Percentiles rank a stretch among this genome's conserved stretches.
Evolutionary conservation across 108 stramenopile species (phyloP).

Genomic region (Cyclotella choctawhatcheeana): DNA sequence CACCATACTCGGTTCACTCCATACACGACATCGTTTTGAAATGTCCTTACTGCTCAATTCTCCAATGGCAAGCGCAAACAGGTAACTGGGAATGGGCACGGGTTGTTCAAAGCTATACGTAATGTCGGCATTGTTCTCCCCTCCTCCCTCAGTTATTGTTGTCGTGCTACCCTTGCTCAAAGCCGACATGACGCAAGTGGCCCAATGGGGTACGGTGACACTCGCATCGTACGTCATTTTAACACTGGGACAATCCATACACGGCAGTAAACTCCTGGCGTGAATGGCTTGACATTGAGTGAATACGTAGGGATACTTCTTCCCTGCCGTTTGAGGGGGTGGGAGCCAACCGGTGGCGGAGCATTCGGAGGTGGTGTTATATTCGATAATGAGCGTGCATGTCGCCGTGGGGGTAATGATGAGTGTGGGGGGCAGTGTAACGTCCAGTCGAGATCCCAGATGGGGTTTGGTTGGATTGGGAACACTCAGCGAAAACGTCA

Average conservation of each 20-base stretch:
- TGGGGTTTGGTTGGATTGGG: constrained; percentile 44
- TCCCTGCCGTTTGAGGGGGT: constrained; percentile 93
- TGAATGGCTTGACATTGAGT: constrained; percentile 99
- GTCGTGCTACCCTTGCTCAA: constrained; percentile 36
- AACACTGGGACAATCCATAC: constrained; percentile 90
- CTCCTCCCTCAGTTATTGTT: constrained; percentile 5
- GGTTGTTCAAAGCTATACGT: constrained; percentile 84
- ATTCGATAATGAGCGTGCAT: constrained; percentile 66
- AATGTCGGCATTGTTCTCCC: too few species aligned
- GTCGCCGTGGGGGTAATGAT: not conserved
- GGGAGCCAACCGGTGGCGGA: constrained; percentile 95
- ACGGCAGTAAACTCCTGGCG: constrained; percentile 93
- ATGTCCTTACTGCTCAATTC: constrained; percentile 80
- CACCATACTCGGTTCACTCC: constrained; percentile 93
- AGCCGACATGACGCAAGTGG: constrained; percentile 95
- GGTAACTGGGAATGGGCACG: constrained; percentile 92
- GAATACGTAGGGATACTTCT: constrained; percentile 93
- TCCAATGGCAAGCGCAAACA: constrained; percentile 95
- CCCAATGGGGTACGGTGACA: constrained; percentile 90
- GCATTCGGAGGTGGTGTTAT: constrained; percentile 72
- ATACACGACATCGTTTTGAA: constrained; percentile 82
- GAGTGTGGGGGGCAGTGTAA: constrained; percentile 38
- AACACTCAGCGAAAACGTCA: constrained; percentile 49
- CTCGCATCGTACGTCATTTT: constrained; percentile 91
- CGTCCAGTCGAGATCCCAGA: constrained; percentile 62